Evolutionary conservation across 306 rosid species (phyloP), one percentile per base, ranked within the genome.

Genomic region (Trichosanthes cucumerina): DNA sequence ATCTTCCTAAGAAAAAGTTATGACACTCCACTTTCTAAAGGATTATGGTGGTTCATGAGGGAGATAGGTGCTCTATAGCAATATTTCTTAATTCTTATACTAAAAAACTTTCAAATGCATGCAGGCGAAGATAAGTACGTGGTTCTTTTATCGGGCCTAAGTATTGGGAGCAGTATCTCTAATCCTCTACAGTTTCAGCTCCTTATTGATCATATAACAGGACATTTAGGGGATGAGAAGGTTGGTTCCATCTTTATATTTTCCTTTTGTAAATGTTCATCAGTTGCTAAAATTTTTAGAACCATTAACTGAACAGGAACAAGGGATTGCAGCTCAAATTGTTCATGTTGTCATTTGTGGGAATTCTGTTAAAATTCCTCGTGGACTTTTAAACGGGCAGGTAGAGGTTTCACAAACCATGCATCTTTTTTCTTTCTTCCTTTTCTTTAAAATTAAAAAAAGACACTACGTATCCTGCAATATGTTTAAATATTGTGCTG

Each of bases 111-210:
- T 86, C 82, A 66, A 39, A 72, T 43, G 36, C 77, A n/a, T 84
- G 84, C 85, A 95, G 98, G 86, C 78, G 97, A 92, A 84, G 97
- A 89, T 84, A 95, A 90, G 76, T 91, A 89, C 79, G 90, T 92
- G 52, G 91, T 95, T 80, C 83, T 95, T 84, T 86, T 92, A 21
- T 95, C 98, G 0, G 98, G 98, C 75, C 83, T 95, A 79, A 86
- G 82, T 72, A 78, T 91, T 83, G 98, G 98, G 82, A 89, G 92
- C 83, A 82, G 90, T 87, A 78, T 49, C 82, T 86, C 87, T 66
- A 92, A 92, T 82, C 98, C 98, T 78, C 97, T 95, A 57, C 95
- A 87, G 78, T 85, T 92, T 83, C 98, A 92, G 92, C 98, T 95
- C 83, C 90, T 92, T 78, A 83, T 95, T 80, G 98, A 95, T 82